Conservation (phyloP, 371 early-diverging fungal genomes). For the Actinomucor elegans region DNA sequence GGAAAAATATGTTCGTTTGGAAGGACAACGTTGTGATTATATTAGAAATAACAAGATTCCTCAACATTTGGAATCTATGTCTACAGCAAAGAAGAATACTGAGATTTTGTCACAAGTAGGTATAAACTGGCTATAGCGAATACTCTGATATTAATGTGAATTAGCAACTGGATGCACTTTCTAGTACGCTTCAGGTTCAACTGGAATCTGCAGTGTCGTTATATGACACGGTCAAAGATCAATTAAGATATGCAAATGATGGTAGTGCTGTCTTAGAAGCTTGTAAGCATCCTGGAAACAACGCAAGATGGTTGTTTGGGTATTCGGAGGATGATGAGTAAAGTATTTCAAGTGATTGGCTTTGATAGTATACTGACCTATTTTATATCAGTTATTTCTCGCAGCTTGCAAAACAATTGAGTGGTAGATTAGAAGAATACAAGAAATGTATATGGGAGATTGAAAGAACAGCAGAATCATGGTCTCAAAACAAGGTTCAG, state of each 20-base stretch:
- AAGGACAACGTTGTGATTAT: constrained; percentile 41
- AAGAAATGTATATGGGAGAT: constrained; percentile 46
- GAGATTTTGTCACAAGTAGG: constrained; percentile 35
- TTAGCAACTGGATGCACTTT: constrained; percentile 43
- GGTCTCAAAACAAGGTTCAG: constrained; percentile 31
- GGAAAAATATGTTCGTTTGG: constrained; percentile 36
- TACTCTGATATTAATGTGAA: not conserved
- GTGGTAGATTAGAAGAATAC: constrained; percentile 34
- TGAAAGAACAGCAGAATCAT: constrained; percentile 39
- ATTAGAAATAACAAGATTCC: constrained; percentile 33
- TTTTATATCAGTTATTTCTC: constrained; percentile 33
- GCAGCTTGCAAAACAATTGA: constrained; percentile 24
- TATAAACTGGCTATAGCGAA: not conserved
- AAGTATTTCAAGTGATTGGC: constrained; percentile 2
- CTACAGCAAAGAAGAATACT: constrained; percentile 23
- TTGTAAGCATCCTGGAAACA: constrained; percentile 33
- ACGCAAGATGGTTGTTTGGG: constrained; percentile 43
- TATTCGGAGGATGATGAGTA: constrained; percentile 43
- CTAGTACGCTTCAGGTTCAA: constrained; percentile 29
- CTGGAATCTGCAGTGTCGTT: constrained; percentile 25
- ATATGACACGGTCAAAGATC: constrained; percentile 32
- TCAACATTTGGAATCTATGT: constrained; percentile 29
- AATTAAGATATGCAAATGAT: constrained; percentile 40
- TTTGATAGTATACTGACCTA: not conserved
- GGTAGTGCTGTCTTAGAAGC: constrained; percentile 39